phyloP scores from a whole-genome alignment of 371 early-diverging fungal genomes.

The Rhizopus arrhizus region DNA sequence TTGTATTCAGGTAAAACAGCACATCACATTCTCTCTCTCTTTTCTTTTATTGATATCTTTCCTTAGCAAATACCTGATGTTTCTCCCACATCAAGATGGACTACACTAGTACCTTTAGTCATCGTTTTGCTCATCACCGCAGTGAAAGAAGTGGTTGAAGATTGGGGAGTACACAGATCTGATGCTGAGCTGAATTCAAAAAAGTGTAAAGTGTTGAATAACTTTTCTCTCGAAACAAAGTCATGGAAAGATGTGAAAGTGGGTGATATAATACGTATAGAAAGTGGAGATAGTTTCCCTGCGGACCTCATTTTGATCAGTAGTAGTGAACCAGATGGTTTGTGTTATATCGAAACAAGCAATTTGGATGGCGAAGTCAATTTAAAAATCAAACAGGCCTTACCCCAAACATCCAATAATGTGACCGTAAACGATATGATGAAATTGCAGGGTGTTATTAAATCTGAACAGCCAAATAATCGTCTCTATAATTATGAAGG shows the following conservation, averaged over 20 bases:
- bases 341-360: conserved; percentile 95
- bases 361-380: conserved; percentile 96
- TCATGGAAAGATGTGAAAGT: conserved; percentile 82
- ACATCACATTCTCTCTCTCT: background rate
- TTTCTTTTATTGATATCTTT: background rate
- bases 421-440: conserved; percentile 62
- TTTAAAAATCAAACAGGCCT: conserved; percentile 87
- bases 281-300: conserved; percentile 86
- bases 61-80: conserved; percentile 81
- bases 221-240: conserved; percentile 62
- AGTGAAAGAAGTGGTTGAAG: conserved; percentile 96
- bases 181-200: conserved; percentile 80
- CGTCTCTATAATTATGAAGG: conserved; percentile 87
- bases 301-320: conserved; percentile 89
- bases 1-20: conserved; percentile 72
- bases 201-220: conserved; percentile 65
- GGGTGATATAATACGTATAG: conserved; percentile 90
- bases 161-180: conserved; percentile 74
- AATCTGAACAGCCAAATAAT: conserved; percentile 86
- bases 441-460: conserved; percentile 59
- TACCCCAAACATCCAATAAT: conserved; percentile 69
- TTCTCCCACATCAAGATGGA: conserved; percentile 83
- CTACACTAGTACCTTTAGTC: conserved; percentile 90
- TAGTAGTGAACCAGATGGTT: conserved; percentile 83
- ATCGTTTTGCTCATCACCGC: conserved; percentile 93